Evolutionary conservation across 2,329 filamentous ascomycete species (phyloP).

Genomic region (Hyphodiscus sp.): DNA sequence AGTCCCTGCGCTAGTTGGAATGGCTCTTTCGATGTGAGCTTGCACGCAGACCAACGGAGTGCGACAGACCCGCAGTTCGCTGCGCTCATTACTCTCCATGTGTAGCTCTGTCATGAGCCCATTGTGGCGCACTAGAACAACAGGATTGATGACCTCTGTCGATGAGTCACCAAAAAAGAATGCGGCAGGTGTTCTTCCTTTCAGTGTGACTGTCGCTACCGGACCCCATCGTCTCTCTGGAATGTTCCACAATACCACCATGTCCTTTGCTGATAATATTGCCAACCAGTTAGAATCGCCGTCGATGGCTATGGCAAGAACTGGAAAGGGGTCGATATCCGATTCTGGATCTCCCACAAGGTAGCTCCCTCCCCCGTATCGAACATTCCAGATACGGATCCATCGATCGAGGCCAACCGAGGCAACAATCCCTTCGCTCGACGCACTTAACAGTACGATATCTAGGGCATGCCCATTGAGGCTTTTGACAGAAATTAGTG

Average conservation of each 20-base stretch:
- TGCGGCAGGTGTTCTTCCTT: constrained; percentile 51
- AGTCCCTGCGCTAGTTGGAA: constrained; percentile 4
- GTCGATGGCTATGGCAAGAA: constrained; percentile 59
- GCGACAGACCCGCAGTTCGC: constrained; percentile 44
- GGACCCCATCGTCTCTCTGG: constrained; percentile 49
- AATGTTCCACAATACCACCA: constrained; percentile 59
- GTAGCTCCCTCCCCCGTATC: constrained; percentile 33
- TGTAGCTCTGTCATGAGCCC: constrained; percentile 56
- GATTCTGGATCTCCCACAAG: constrained; percentile 31
- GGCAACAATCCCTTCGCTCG: constrained; percentile 56
- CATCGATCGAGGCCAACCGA: constrained; percentile 65
- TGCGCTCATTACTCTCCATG: constrained; percentile 35
- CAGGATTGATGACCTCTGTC: constrained; percentile 34
- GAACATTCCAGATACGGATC: constrained; percentile 60
- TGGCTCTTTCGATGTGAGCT: constrained; percentile 33
- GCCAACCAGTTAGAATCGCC: constrained; percentile 59
- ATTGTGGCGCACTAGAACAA: constrained; percentile 58
- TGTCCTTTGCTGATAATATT: constrained; percentile 51
- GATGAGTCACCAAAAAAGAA: constrained; percentile 54
- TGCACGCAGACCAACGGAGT: constrained; percentile 39
- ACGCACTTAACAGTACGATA: constrained; percentile 57
- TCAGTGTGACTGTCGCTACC: constrained; percentile 47
- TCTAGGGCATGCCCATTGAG: constrained; percentile 63
- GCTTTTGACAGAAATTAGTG: constrained; percentile 53
- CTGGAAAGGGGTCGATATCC: constrained; percentile 45